Evolutionary conservation across 192 early-diverging fungal species (phyloP).

Genomic region (Linnemannia elongata): DNA sequence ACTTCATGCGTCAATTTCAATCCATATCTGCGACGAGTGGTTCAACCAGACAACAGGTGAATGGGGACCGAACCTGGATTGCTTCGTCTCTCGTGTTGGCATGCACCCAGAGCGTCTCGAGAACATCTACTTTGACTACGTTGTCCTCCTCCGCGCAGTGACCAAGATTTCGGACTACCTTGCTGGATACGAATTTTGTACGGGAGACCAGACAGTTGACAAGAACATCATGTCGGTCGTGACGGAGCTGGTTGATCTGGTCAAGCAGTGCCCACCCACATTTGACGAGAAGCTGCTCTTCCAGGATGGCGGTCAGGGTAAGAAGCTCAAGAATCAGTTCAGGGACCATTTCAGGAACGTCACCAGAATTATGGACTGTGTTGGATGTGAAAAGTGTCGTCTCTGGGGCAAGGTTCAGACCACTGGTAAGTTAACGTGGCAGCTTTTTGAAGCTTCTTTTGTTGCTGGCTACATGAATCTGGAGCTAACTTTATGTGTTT

Average conservation of each 20-base stretch:
- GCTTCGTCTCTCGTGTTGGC: conserved; percentile 91
- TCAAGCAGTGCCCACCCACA: conserved; percentile 77
- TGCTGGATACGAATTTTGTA: conserved; percentile 80
- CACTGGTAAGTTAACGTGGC: conserved; percentile 23
- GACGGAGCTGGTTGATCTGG: conserved; percentile 66
- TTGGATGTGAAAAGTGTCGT: conserved; percentile 98
- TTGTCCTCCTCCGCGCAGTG: conserved; percentile 86
- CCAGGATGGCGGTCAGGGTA: conserved; percentile 37
- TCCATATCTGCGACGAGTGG: conserved; percentile 97
- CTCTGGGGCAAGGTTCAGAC: conserved; percentile 99
- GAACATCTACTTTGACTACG: conserved; percentile 97
- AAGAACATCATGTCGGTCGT: conserved; percentile 68
- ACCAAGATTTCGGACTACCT: conserved; percentile 87
- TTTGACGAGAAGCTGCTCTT: conserved; percentile 96
- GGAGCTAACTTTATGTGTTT: neutral
- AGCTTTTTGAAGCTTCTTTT: neutral
- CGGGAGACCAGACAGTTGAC: conserved; percentile 72
- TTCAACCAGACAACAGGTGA: conserved; percentile 88
- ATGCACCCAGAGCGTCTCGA: conserved; percentile 91
- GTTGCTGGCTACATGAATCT: neutral
- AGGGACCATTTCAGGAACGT: conserved; percentile 96
- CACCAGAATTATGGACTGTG: conserved; percentile 98
- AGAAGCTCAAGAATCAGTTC: conserved; percentile 86
- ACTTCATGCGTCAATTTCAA: conserved; percentile 96
- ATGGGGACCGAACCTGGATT: conserved; percentile 93